Evolutionary conservation across 2,329 filamentous ascomycete species (phyloP), one percentile per base, ranked within the genome.

Genomic region (Fusarium sp.): DNA sequence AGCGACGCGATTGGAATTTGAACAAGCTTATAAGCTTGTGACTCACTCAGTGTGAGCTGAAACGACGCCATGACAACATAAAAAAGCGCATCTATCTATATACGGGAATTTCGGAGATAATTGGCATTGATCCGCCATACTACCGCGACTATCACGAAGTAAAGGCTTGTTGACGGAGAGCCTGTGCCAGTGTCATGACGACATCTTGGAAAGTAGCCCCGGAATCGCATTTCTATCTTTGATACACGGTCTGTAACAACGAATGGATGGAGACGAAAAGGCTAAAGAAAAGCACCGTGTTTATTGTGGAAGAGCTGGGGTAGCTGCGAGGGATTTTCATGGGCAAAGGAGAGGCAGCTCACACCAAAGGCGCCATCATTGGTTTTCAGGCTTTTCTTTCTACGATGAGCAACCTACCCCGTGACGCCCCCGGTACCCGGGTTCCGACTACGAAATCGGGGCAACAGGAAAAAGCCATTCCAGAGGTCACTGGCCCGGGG

Each of bases 241-340:
- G 57, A 67, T 75, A 63, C 62, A 74, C 55, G 63, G 57, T 51
- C 63, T 70, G 58, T 51, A 59, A 56, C 46, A 68, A 62, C 38
- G 65, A 59, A 54, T 33, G 66, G 68, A 57, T 44, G 60, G 49
- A 66, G 55, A 69, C 55, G 48, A 51, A 70, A 67, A 58, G 69
- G 66, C 62, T 71, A 74, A 72, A 76, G 65, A 77, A 76, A 77
- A 76, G 73, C 69, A 73, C 72, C 35, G 35, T 67, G 60, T 45
- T 61, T 56, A 37, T 56, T 66, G 63, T 45, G 56, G 38, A 54
- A 60, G 48, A 67, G 46, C 51, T 45, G 70, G 70, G 63, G 51
- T 69, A 63, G 59, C 38, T 57, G 31, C 35, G 38, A 55, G 35
- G 51, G 44, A 57, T 63, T 65, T 45, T 48, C 23, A 61, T 35